These are phyloP conservation scores for Lathyrus tuberosus DNA, from an alignment of 306 rosid genomes.

Conservation along the genomic window DNA sequence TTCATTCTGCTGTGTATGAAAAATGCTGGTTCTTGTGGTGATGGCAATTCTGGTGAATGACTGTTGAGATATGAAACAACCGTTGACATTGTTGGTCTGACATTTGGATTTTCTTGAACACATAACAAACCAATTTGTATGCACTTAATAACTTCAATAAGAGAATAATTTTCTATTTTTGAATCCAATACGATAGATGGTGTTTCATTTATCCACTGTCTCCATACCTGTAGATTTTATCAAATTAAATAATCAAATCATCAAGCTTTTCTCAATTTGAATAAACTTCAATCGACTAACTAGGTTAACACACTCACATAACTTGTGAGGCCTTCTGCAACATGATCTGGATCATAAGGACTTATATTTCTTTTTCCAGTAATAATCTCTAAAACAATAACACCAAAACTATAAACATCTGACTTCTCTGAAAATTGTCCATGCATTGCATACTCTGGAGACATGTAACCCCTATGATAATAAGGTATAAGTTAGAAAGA, in stretches of 20 bases:
- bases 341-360: slow-evolving; percentile 14
- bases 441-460: slow-evolving; percentile 45
- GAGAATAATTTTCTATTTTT: slow-evolving; percentile 33
- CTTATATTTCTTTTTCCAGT: slow-evolving; percentile 40
- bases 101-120: slow-evolving; percentile 52
- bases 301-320: slow-evolving; percentile 8
- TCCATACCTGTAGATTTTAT: slow-evolving; percentile 43
- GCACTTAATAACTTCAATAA: slow-evolving; percentile 48
- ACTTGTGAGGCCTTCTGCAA: not conserved
- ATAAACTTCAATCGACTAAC: not conserved
- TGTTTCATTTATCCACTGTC: slow-evolving; percentile 43
- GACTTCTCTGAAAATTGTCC: slow-evolving; percentile 47
- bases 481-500: not conserved
- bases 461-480: slow-evolving; percentile 43
- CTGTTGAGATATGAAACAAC: slow-evolving; percentile 44
- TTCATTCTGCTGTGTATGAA: slow-evolving; percentile 3
- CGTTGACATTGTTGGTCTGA: slow-evolving; percentile 51
- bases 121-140: slow-evolving; percentile 52
- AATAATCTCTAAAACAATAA: slow-evolving; percentile 46
- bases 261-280: not conserved
- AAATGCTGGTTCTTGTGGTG: slow-evolving; percentile 38
- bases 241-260: not conserved
- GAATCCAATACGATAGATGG: slow-evolving; percentile 47
- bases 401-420: slow-evolving; percentile 43
- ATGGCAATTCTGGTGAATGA: slow-evolving; percentile 31